These are phyloP conservation scores for Hura crepitans DNA, from an alignment of 441 rosid genomes.

Conservation along the genomic window DNA sequence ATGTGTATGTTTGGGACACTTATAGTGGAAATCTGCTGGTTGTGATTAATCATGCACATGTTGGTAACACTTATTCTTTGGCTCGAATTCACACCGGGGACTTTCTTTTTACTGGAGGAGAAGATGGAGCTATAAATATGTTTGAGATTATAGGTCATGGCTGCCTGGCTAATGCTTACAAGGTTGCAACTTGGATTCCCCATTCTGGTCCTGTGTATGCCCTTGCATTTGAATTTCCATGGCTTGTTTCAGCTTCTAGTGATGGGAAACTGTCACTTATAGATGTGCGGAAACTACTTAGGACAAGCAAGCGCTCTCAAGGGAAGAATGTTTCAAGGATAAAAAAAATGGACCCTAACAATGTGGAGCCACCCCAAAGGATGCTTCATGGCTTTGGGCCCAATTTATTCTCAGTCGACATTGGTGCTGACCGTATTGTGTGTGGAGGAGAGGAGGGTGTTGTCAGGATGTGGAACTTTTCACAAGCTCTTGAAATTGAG, in stretches of 20 bases:
- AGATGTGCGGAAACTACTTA: constrained; percentile 71
- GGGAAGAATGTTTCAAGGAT: constrained; percentile 38
- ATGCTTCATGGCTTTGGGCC: constrained; percentile 81
- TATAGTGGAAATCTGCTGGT: constrained; percentile 45
- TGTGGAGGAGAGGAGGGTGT: constrained; percentile 89
- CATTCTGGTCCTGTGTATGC: constrained; percentile 74
- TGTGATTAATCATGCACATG: constrained; percentile 54
- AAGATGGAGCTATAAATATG: constrained; percentile 89
- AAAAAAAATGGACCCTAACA: constrained; percentile 17
- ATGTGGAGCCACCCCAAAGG: constrained; percentile 82
- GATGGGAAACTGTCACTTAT: constrained; percentile 78
- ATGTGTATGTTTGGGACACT: constrained; percentile 76
- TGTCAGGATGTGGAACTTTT: constrained; percentile 83
- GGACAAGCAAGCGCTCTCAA: constrained; percentile 32
- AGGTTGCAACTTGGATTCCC: constrained; percentile 77
- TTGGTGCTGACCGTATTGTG: constrained; percentile 84
- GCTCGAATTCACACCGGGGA: constrained; percentile 79
- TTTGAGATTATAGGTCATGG: constrained; percentile 47
- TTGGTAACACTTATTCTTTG: constrained; percentile 57
- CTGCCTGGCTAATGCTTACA: constrained; percentile 27
- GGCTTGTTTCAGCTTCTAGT: constrained; percentile 90
- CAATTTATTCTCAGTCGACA: constrained; percentile 64
- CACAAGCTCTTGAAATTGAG: constrained; percentile 74
- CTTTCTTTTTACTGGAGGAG: constrained; percentile 85
- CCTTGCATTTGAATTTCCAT: constrained; percentile 90